Evolutionary conservation across 345 rosid genomes (phyloP).

Genomic region (Gossypium australe): DNA sequence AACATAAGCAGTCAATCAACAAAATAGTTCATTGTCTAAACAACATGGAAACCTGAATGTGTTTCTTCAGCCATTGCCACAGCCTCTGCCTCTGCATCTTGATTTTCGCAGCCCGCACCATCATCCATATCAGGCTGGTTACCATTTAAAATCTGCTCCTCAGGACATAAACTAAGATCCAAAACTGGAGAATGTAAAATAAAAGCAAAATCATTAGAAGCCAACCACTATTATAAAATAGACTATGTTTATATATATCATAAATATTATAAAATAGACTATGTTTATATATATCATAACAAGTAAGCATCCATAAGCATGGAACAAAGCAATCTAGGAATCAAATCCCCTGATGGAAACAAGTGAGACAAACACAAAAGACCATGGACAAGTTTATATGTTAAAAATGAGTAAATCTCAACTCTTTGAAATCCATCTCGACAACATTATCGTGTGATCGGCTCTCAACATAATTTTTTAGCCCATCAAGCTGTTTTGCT

Average conservation of each 20-base stretch:
- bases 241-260: background rate
- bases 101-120: slow-evolving; percentile 58
- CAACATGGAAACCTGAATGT: slow-evolving; percentile 46
- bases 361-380: background rate
- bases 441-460: background rate
- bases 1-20: background rate
- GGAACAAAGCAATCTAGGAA: background rate
- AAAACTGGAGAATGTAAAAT: slow-evolving; percentile 25
- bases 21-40: background rate
- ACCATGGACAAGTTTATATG: background rate
- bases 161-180: slow-evolving; percentile 62
- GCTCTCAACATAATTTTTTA: too few species aligned
- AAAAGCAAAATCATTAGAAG: background rate
- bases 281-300: background rate
- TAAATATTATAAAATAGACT: background rate
- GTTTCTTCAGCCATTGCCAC: slow-evolving; percentile 83
- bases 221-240: background rate
- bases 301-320: background rate
- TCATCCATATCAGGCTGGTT: slow-evolving; percentile 88
- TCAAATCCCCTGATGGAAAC: background rate
- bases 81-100: slow-evolving; percentile 71
- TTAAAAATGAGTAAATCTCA: background rate
- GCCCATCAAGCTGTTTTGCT: too few species aligned
- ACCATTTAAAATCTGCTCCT: slow-evolving; percentile 70
- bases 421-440: background rate